phyloP scores from a whole-genome alignment of 1,284 basidiomycete species.

The Ceratorhiza oryzae-sativae region DNA sequence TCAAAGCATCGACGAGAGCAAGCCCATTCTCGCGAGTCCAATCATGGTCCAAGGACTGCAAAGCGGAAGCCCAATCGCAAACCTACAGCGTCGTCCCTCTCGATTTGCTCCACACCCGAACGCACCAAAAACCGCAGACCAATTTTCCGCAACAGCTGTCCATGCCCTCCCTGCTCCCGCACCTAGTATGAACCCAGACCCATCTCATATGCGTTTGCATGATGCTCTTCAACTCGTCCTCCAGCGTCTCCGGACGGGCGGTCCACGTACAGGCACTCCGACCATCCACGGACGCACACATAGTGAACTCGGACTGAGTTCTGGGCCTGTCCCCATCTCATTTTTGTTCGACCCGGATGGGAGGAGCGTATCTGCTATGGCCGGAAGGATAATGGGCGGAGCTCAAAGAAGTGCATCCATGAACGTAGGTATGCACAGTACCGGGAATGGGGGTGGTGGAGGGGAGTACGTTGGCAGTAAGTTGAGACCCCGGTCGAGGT shows the following conservation, averaged over 20 bases:
- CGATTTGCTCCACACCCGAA: constrained; percentile 73
- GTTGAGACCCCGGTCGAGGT: constrained; percentile 69
- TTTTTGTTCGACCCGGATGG: constrained; percentile 60
- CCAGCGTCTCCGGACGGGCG: constrained; percentile 40
- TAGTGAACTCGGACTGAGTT: constrained; percentile 59
- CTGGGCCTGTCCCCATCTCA: constrained; percentile 68
- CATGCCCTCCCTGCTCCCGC: not conserved
- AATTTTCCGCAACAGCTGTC: constrained; percentile 50
- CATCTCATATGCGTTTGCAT: constrained; percentile 22
- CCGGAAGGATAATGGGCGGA: not conserved
- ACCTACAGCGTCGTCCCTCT: constrained; percentile 32
- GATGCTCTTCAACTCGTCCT: constrained; percentile 33
- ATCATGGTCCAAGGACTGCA: constrained; percentile 4
- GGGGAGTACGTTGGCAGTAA: constrained; percentile 31
- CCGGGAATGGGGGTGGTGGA: not conserved
- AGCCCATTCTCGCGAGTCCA: constrained; percentile 9
- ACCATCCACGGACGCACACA: constrained; percentile 67
- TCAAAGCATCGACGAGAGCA: constrained; percentile 5
- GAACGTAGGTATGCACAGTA: not conserved
- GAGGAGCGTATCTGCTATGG: constrained; percentile 14
- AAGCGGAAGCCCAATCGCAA: constrained; percentile 30
- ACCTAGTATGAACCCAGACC: too few relatives aligned
- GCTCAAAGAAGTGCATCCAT: constrained; percentile 36
- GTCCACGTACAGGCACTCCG: constrained; percentile 53
- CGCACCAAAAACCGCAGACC: constrained; percentile 64